Percentiles rank a stretch among this genome's conserved stretches.
These are phyloP conservation scores for Coniochaeta sp. DNA, from an alignment of 2,329 filamentous ascomycete genomes.

Conservation along the genomic window DNA sequence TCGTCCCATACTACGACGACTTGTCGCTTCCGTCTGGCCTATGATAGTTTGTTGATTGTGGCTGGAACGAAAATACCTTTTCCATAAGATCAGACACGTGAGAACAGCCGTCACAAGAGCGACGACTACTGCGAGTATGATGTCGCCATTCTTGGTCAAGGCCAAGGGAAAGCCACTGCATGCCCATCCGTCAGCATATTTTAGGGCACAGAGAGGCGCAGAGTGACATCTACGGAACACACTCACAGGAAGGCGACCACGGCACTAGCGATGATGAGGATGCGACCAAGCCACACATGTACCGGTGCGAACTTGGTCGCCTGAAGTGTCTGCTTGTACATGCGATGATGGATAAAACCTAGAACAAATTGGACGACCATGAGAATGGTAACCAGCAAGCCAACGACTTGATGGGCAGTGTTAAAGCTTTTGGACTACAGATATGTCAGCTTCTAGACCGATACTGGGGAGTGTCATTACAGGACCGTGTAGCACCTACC, in stretches of 20 bases:
- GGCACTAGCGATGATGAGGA: neutral
- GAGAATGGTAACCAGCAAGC: constrained; percentile 43
- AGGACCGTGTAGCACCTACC: constrained; percentile 28
- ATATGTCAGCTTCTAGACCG: constrained; percentile 28
- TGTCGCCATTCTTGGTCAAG: neutral
- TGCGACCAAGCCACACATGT: neutral
- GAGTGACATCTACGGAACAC: neutral
- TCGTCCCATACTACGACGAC: neutral
- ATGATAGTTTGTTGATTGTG: neutral
- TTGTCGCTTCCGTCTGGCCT: neutral
- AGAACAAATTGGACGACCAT: constrained; percentile 45
- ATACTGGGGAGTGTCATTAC: neutral
- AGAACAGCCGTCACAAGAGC: neutral
- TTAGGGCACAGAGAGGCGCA: neutral
- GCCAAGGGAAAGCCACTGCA: neutral
- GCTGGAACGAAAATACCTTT: neutral
- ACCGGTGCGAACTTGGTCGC: constrained; percentile 40
- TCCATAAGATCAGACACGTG: neutral
- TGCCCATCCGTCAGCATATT: neutral
- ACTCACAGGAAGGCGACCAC: neutral
- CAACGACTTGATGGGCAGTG: constrained; percentile 50
- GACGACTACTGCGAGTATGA: neutral
- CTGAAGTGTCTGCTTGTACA: constrained; percentile 40
- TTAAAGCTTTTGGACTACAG: constrained; percentile 32
- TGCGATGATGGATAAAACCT: constrained; percentile 47